Evolutionary conservation across 495 filamentous ascomycete genomes (phyloP).

Genomic region (Aspergillus homomorphus): DNA sequence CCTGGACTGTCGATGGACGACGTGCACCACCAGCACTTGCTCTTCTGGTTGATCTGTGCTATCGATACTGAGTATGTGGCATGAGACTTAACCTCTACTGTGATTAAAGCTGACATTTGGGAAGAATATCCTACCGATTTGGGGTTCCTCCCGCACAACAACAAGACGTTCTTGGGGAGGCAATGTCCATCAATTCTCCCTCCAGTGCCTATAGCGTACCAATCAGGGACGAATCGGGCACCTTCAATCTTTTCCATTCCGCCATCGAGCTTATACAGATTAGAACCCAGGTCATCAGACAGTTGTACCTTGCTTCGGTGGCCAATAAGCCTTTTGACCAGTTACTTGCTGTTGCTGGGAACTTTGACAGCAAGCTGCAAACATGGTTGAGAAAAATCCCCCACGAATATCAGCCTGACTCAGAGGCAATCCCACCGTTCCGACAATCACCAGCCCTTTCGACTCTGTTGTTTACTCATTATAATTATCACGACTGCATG

Average conservation of each 20-base stretch:
- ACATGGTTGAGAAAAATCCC: slow-evolving; percentile 18
- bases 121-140: slow-evolving; percentile 22
- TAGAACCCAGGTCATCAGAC: slow-evolving; percentile 16
- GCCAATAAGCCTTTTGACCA: slow-evolving; percentile 14
- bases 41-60: slow-evolving; percentile 23
- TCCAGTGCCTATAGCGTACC: slow-evolving; percentile 5
- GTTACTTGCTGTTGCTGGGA: slow-evolving; percentile 11
- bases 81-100: not conserved
- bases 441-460: slow-evolving; percentile 4
- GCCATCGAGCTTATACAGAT: slow-evolving; percentile 18
- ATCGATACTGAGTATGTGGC: slow-evolving; percentile 20
- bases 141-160: slow-evolving; percentile 13
- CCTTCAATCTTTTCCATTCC: slow-evolving; percentile 17
- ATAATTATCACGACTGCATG: slow-evolving; percentile 22
- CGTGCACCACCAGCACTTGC: slow-evolving; percentile 8
- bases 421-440: not conserved
- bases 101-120: slow-evolving; percentile 1
- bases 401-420: slow-evolving; percentile 15
- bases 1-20: slow-evolving; percentile 6
- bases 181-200: slow-evolving; percentile 7
- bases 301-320: slow-evolving; percentile 16
- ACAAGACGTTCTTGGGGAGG: slow-evolving; percentile 17
- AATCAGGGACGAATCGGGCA: slow-evolving; percentile 1
- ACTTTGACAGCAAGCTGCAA: slow-evolving; percentile 19
- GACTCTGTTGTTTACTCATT: slow-evolving; percentile 15